These are phyloP conservation scores for Didymella lethalis DNA, from an alignment of 2,329 filamentous ascomycete genomes.

Conservation along the genomic window DNA sequence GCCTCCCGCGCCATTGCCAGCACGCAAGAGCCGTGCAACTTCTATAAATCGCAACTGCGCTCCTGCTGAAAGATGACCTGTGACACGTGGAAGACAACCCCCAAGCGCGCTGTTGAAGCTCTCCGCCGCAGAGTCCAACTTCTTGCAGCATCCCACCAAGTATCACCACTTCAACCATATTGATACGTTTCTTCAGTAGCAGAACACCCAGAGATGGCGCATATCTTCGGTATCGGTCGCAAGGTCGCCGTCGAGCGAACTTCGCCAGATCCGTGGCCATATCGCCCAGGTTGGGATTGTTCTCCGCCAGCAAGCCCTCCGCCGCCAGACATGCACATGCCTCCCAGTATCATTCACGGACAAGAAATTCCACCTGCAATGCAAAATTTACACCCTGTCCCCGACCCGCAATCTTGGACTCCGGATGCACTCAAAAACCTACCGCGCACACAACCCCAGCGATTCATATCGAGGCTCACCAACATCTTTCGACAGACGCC, in stretches of 20 bases:
- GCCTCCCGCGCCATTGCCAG: slow-evolving; percentile 8
- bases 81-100: background rate
- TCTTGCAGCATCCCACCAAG: background rate
- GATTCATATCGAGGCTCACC: background rate
- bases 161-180: slow-evolving; percentile 9
- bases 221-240: background rate
- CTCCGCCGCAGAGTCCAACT: background rate
- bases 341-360: background rate
- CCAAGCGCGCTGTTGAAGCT: background rate
- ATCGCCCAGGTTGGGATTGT: background rate
- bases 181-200: background rate
- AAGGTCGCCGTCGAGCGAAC: background rate
- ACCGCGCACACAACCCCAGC: background rate
- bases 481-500: background rate
- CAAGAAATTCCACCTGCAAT: background rate
- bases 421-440: background rate
- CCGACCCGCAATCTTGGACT: background rate
- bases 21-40: slow-evolving; percentile 3
- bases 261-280: background rate
- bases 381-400: background rate
- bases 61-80: background rate
- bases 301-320: background rate
- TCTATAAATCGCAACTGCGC: background rate
- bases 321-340: background rate
- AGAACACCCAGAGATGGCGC: background rate